Conservation (phyloP, 441 rosid species). For the Codiaeum variegatum region DNA sequence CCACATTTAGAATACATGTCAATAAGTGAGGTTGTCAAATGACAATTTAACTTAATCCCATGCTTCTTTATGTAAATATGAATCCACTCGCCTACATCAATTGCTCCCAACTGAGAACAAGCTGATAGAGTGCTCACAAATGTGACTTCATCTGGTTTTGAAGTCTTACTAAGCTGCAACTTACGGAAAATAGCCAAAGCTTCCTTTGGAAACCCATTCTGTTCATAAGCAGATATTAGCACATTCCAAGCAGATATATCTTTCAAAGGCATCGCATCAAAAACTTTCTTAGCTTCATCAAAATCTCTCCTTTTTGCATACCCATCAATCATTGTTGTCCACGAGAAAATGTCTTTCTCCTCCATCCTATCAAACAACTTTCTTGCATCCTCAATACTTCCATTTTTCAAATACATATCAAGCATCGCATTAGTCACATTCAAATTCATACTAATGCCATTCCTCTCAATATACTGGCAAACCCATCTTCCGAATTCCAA, state of each 20-base stretch:
- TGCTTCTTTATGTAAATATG: slow-evolving; percentile 48
- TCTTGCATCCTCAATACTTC: slow-evolving; percentile 57
- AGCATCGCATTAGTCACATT: slow-evolving; percentile 61
- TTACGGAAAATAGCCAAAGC: slow-evolving; percentile 53
- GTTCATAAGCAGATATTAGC: slow-evolving; percentile 65
- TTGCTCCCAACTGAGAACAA: slow-evolving; percentile 61
- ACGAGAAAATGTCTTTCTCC: slow-evolving; percentile 55
- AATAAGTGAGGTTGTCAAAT: slow-evolving; percentile 55
- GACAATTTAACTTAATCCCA: slow-evolving; percentile 44
- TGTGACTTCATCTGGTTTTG: slow-evolving; percentile 53
- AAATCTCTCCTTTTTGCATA: slow-evolving; percentile 51
- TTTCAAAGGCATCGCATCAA: slow-evolving; percentile 49
- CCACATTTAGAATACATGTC: slow-evolving; percentile 82
- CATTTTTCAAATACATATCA: slow-evolving; percentile 66
- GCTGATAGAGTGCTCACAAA: slow-evolving; percentile 60
- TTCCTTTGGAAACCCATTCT: slow-evolving; percentile 59
- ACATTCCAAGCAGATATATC: slow-evolving; percentile 65
- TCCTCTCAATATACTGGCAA: slow-evolving; percentile 41
- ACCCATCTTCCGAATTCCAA: slow-evolving; percentile 51
- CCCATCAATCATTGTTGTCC: slow-evolving; percentile 72
- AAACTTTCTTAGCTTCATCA: slow-evolving; percentile 44
- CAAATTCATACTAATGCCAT: slow-evolving; percentile 39
- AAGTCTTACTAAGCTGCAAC: slow-evolving; percentile 42
- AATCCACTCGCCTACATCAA: slow-evolving; percentile 52
- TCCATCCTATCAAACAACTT: slow-evolving; percentile 45